A percentile compares a stretch with the other conserved stretches of the same genome.
Evolutionary conservation across 306 rosid species (phyloP).

Genomic region (Cicer bijugum): DNA sequence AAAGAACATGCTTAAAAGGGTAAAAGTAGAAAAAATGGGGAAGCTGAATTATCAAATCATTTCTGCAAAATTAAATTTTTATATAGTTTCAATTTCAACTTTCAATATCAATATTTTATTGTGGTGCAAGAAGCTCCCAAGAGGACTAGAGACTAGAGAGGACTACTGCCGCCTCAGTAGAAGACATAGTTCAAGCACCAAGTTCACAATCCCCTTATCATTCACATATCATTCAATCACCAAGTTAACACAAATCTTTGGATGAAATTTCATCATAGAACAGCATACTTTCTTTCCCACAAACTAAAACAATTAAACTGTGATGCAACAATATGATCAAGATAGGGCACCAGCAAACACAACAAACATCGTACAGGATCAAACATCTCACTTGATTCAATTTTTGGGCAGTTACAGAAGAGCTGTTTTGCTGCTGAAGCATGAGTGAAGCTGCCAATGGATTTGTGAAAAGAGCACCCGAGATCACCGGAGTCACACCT

Average conservation of each 20-base stretch:
- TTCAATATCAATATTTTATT: constrained; percentile 4
- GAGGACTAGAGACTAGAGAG: neutral
- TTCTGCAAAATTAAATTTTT: neutral
- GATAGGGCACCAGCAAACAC: constrained; percentile 21
- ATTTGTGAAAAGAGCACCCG: constrained; percentile 47
- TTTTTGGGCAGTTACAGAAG: constrained; percentile 47
- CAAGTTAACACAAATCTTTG: constrained; percentile 17
- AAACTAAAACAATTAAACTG: neutral
- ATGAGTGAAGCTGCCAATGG: constrained; percentile 48
- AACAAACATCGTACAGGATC: constrained; percentile 16
- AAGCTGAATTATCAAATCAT: neutral
- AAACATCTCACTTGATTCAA: constrained; percentile 59
- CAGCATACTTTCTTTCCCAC: neutral
- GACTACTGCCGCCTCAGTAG: neutral
- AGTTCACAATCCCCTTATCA: neutral
- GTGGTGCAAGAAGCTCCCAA: neutral
- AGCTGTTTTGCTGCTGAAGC: constrained; percentile 53
- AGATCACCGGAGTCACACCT: constrained; percentile 40
- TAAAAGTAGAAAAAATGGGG: neutral
- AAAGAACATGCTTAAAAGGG: neutral
- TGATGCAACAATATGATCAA: constrained; percentile 4
- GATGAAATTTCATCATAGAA: constrained; percentile 28
- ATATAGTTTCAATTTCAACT: neutral
- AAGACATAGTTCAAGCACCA: neutral
- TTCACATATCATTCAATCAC: constrained; percentile 7